Conservation (phyloP, 1,284 basidiomycete genomes). For the Mycena sp. region DNA sequence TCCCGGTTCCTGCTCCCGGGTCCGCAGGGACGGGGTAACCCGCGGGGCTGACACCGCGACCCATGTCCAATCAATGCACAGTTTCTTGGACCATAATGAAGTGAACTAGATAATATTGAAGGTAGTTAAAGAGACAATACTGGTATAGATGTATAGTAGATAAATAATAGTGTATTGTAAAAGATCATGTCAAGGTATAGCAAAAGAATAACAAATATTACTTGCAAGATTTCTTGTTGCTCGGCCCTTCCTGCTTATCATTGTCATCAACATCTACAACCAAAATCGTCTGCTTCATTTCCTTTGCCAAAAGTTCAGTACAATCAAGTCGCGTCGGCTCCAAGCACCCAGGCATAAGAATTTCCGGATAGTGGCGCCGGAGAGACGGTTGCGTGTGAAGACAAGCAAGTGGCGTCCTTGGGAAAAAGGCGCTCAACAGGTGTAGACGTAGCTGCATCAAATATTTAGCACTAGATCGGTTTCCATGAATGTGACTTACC, state of each 20-base stretch:
- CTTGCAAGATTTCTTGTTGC: not conserved
- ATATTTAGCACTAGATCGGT: not conserved
- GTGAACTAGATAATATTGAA: not conserved
- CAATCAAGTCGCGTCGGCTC: not conserved
- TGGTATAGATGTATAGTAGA: not conserved
- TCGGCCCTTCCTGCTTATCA: too few relatives aligned
- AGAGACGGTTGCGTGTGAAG: not conserved
- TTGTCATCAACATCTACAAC: too few relatives aligned
- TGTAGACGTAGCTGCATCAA: not conserved
- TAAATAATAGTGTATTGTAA: not conserved
- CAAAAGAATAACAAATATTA: not conserved
- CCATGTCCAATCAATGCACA: not conserved
- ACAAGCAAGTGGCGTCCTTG: not conserved
- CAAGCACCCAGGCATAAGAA: not conserved
- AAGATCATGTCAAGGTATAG: not conserved
- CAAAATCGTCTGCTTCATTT: not conserved
- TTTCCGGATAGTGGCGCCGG: not conserved
- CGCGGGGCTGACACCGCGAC: not conserved
- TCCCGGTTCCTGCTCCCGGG: too few relatives aligned
- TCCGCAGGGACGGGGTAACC: not conserved
- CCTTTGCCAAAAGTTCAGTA: not conserved
- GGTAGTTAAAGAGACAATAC: too few relatives aligned
- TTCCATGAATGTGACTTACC: not conserved
- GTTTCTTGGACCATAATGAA: not conserved
- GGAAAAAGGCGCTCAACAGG: not conserved